Evolutionary conservation across 805 yeast species (phyloP), one percentile per base, ranked within the genome.

Genomic region (Ogataea minuta): DNA sequence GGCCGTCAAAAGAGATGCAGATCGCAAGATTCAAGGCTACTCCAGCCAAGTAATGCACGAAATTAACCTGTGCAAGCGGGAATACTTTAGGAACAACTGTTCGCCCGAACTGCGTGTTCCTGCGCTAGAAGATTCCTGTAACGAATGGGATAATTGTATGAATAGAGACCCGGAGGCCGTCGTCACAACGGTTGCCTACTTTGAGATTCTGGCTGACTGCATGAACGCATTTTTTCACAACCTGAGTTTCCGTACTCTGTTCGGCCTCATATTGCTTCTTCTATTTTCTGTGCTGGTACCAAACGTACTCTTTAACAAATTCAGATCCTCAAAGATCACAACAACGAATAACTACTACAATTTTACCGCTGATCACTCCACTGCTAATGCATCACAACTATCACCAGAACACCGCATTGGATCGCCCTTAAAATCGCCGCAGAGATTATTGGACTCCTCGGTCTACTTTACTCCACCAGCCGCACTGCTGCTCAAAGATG

Each of bases 141-240:
- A 72, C 24, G 70, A 69, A 24, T 87, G 95, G 93, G 82, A 77
- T 45, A 73, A 72, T 41, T 93, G 99, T 59, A 86, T 87, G 89
- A 77, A 80, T 50, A 65, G 80, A 34, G 91, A 87, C 46, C 90
- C 95, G 8, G 72, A 74, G 17, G 50, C 64, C 39, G 59, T 62
- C 15, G 46, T 56, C 25, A 53, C 62, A 3, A 54, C 64, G 2
- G 59, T 45, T 21, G 64, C 63, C 1, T 60, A 60, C 37, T 60
- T 60, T 39, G 64, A 60, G 44, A 56, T 60, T 16, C 34, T 60
- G 14, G 63, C 64, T 2, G 64, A 60, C 30, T 60, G 64, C 36
- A 45, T 60, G 50, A 60, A 60, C 37, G 59, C 62, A 4, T 57
- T 60, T 28, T 60, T 59, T 47, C 59, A 59, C 27, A 52, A 58